Conservation (phyloP, 169 alveolate species). For the Plasmodium reichenowi region DNA sequence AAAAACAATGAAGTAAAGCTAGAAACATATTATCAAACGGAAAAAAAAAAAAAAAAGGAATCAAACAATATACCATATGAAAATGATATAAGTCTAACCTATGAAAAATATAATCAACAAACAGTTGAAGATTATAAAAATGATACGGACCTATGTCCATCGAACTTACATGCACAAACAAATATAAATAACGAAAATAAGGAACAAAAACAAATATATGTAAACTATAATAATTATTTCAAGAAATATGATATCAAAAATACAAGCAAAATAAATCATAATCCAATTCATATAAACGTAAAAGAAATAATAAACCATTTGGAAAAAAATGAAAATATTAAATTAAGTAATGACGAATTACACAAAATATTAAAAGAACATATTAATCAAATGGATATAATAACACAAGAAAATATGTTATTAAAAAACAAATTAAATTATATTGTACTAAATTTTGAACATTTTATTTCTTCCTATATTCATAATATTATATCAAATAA, state of each 20-base stretch:
- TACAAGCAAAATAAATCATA: too few species aligned
- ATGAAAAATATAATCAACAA: too few species aligned
- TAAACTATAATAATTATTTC: too few species aligned
- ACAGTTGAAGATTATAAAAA: too few species aligned
- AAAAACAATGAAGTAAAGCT: background rate
- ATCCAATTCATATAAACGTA: background rate
- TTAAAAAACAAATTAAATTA: conserved; percentile 71
- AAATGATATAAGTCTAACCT: too few species aligned
- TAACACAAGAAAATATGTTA: conserved; percentile 57
- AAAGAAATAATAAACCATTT: conserved; percentile 4
- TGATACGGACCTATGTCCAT: too few species aligned
- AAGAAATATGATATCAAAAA: too few species aligned
- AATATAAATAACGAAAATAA: too few species aligned
- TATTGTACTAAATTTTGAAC: conserved; percentile 40
- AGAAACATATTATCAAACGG: background rate
- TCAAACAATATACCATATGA: too few species aligned
- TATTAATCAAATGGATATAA: conserved; percentile 10
- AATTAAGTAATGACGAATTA: conserved; percentile 18
- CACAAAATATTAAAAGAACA: conserved; percentile 16
- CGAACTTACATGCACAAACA: too few species aligned
- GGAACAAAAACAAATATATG: too few species aligned
- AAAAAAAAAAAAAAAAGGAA: background rate
- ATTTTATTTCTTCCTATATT: conserved; percentile 47
- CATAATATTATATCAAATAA: background rate
- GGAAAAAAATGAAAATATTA: conserved; percentile 15